Conservation (phyloP, 148 eudicot genomes). For the Vaccinium vitisidaea region DNA sequence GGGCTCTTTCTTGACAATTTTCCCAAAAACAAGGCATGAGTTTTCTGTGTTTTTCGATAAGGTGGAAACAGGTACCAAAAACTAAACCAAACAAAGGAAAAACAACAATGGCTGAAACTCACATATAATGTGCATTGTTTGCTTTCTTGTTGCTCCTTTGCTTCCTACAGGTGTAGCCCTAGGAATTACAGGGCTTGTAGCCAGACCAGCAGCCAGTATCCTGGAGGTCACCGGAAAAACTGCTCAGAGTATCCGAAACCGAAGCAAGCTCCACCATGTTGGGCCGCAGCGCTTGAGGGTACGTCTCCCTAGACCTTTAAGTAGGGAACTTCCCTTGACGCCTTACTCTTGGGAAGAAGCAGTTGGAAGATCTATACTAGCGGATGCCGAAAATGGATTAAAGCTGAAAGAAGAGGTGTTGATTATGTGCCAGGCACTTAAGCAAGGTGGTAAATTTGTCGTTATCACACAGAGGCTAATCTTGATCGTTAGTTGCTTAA, state of each 20-base stretch:
- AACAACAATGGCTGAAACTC: background rate
- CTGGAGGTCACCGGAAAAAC: slow-evolving; percentile 93
- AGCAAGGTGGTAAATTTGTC: slow-evolving; percentile 55
- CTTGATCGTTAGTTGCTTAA: slow-evolving; percentile 56
- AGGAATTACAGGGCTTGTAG: slow-evolving; percentile 94
- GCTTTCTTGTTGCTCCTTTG: slow-evolving; percentile 7
- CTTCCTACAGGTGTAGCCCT: slow-evolving; percentile 71
- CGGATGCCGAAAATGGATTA: slow-evolving; percentile 47
- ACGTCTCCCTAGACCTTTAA: slow-evolving; percentile 86
- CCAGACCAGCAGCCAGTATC: slow-evolving; percentile 96
- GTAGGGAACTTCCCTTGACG: slow-evolving; percentile 58
- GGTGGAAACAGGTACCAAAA: background rate
- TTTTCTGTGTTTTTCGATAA: background rate
- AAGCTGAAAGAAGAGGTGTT: slow-evolving; percentile 58
- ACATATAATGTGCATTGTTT: background rate
- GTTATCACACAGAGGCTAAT: slow-evolving; percentile 64
- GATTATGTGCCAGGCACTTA: slow-evolving; percentile 68
- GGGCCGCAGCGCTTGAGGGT: slow-evolving; percentile 59
- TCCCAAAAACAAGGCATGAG: background rate
- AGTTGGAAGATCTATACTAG: slow-evolving; percentile 65
- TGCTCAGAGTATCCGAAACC: slow-evolving; percentile 92
- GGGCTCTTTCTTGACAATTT: background rate
- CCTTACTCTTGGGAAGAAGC: slow-evolving; percentile 98
- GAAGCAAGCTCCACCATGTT: slow-evolving; percentile 71
- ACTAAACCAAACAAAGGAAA: background rate